Evolutionary conservation across 176 grass and related monocot genomes (phyloP).

Genomic region (Echinochloa phyllopogon): DNA sequence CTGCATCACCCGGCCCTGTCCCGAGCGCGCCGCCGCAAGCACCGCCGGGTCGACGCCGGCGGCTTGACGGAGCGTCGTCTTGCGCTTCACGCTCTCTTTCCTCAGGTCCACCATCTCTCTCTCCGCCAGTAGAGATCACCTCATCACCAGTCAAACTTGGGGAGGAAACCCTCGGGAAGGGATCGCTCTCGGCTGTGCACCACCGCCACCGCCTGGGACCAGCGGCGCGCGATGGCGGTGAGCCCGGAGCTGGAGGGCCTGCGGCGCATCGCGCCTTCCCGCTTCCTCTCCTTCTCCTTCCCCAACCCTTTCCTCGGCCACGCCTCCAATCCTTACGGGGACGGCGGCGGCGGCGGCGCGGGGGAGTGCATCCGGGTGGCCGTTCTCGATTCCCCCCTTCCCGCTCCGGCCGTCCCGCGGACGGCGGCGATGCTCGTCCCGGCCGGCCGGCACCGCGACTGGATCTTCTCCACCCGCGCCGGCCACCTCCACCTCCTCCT

Average conservation of each 20-base stretch:
- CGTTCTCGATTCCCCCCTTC: conserved; percentile 69
- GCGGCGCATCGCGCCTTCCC: conserved; percentile 59
- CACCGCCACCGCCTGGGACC: background rate
- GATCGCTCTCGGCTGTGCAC: background rate
- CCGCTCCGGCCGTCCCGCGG: background rate
- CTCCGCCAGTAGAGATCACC: background rate
- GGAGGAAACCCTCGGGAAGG: background rate
- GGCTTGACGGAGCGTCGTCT: background rate
- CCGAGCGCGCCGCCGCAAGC: conserved; percentile 2
- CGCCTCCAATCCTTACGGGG: conserved; percentile 47
- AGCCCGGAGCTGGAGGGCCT: conserved; percentile 45
- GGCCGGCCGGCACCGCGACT: conserved; percentile 66
- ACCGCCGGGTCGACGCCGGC: background rate
- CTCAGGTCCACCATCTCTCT: conserved; percentile 4
- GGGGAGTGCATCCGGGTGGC: conserved; percentile 61
- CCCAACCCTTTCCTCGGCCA: conserved; percentile 60
- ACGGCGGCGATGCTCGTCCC: conserved; percentile 74
- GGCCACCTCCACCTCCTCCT: conserved; percentile 83
- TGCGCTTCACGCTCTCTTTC: background rate
- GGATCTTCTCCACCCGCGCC: conserved; percentile 88
- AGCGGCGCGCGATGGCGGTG: conserved; percentile 37
- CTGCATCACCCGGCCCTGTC: background rate
- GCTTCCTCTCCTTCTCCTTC: conserved; percentile 78
- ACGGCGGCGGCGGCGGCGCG: conserved; percentile 16
- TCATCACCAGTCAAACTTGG: background rate